A percentile compares a stretch with the other conserved stretches of the same genome.
Evolutionary conservation across 148 eudicot species (phyloP).

Genomic region (Silene latifolia): DNA sequence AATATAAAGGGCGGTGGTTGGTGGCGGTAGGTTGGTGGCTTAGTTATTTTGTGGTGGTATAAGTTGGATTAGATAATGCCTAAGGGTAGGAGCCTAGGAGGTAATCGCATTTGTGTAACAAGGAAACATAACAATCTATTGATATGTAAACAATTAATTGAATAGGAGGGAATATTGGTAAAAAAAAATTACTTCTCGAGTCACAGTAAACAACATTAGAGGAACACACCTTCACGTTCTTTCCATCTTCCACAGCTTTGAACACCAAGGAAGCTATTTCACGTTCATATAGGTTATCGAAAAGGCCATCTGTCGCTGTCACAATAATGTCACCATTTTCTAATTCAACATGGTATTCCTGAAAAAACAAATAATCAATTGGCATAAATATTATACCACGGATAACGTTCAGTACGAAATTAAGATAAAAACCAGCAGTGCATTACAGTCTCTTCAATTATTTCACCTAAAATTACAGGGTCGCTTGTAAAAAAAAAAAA

Average conservation of each 20-base stretch:
- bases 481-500: not conserved
- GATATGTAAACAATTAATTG: too few species aligned
- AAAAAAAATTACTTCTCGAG: not conserved
- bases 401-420: not conserved
- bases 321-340: slow-evolving; percentile 71
- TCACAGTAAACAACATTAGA: not conserved
- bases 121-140: too few species aligned
- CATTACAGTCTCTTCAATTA: slow-evolving; percentile 2
- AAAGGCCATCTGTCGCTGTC: slow-evolving; percentile 82
- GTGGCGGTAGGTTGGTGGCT: too few species aligned
- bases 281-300: slow-evolving; percentile 73
- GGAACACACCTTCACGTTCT: slow-evolving; percentile 48
- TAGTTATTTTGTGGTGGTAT: too few species aligned
- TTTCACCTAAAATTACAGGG: not conserved
- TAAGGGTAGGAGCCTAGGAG: too few species aligned
- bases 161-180: too few species aligned
- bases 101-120: too few species aligned
- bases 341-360: slow-evolving; percentile 58
- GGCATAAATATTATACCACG: not conserved
- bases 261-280: slow-evolving; percentile 59
- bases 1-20: too few species aligned
- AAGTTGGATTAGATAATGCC: too few species aligned
- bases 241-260: slow-evolving; percentile 43
- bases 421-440: not conserved
- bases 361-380: slow-evolving; percentile 20